Conservation (phyloP, 371 early-diverging fungal species). For the Circinella umbellata region DNA sequence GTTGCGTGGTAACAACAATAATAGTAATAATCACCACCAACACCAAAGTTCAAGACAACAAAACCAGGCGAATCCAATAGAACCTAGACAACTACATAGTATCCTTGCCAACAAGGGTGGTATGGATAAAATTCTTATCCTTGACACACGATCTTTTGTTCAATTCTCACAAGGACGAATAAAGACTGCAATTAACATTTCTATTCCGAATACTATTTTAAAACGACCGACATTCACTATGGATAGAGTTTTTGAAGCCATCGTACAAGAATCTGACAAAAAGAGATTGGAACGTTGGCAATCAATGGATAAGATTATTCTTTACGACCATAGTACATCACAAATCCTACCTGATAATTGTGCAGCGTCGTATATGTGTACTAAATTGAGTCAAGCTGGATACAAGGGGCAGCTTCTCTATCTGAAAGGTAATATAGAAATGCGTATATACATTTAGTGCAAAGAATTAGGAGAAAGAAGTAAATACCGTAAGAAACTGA, state of each 20-base stretch:
- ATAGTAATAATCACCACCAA: background rate
- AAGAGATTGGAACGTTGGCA: constrained; percentile 49
- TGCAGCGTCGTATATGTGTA: constrained; percentile 47
- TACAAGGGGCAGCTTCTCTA: constrained; percentile 51
- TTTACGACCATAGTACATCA: constrained; percentile 58
- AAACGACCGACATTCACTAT: constrained; percentile 62
- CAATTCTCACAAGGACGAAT: constrained; percentile 54
- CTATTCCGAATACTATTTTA: constrained; percentile 63
- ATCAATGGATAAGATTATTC: constrained; percentile 49
- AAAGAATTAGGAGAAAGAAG: constrained; percentile 1
- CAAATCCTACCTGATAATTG: constrained; percentile 42
- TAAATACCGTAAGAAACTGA: background rate
- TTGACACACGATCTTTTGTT: constrained; percentile 64
- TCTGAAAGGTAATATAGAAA: constrained; percentile 46
- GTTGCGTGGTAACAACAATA: background rate
- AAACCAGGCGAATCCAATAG: constrained; percentile 8
- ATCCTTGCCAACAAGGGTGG: constrained; percentile 49
- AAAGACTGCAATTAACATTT: constrained; percentile 54
- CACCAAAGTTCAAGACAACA: constrained; percentile 10
- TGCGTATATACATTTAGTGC: background rate
- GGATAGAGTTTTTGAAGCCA: constrained; percentile 58
- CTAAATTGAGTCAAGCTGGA: constrained; percentile 37
- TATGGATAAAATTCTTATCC: constrained; percentile 38
- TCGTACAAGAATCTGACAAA: constrained; percentile 52
- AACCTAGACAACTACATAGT: constrained; percentile 11